A percentile compares a stretch with the other conserved stretches of the same genome.
These are phyloP conservation scores for Mucor saturninus DNA, from an alignment of 371 early-diverging fungal species.

Conservation along the genomic window DNA sequence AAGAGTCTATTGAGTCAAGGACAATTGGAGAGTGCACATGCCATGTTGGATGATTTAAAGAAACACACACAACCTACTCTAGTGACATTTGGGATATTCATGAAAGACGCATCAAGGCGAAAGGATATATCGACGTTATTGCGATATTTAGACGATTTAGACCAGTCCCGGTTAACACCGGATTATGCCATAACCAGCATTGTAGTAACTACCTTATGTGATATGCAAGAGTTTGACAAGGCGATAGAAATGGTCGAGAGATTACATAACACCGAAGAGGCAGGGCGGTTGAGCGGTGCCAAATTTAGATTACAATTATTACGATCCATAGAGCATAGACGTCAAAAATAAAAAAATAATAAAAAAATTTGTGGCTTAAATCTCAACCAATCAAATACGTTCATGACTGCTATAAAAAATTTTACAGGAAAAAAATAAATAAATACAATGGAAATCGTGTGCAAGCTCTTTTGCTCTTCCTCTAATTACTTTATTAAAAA, in stretches of 20 bases:
- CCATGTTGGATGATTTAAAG: not conserved
- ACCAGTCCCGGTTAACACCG: not conserved
- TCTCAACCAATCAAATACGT: constrained; percentile 3
- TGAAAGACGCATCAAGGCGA: constrained; percentile 25
- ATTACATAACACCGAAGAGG: not conserved
- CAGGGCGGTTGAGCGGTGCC: not conserved
- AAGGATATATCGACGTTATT: constrained; percentile 13
- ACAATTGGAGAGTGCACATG: constrained; percentile 11
- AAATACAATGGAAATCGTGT: constrained; percentile 6
- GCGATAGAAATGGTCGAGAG: constrained; percentile 18
- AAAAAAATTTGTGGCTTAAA: constrained; percentile 20
- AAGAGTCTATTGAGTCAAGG: constrained; percentile 15
- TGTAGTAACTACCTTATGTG: constrained; percentile 17
- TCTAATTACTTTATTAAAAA: constrained; percentile 28
- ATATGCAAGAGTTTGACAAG: constrained; percentile 3
- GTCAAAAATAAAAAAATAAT: not conserved
- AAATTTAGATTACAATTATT: constrained; percentile 8
- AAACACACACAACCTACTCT: constrained; percentile 14
- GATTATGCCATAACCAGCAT: constrained; percentile 22
- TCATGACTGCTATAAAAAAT: constrained; percentile 17
- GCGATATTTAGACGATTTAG: constrained; percentile 20
- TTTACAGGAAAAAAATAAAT: constrained; percentile 3
- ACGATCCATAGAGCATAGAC: constrained; percentile 2
- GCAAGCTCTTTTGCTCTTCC: constrained; percentile 16
- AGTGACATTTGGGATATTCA: constrained; percentile 23